phyloP scores from a whole-genome alignment of 163 green algal species.

The Prototheca wickerhamii region DNA sequence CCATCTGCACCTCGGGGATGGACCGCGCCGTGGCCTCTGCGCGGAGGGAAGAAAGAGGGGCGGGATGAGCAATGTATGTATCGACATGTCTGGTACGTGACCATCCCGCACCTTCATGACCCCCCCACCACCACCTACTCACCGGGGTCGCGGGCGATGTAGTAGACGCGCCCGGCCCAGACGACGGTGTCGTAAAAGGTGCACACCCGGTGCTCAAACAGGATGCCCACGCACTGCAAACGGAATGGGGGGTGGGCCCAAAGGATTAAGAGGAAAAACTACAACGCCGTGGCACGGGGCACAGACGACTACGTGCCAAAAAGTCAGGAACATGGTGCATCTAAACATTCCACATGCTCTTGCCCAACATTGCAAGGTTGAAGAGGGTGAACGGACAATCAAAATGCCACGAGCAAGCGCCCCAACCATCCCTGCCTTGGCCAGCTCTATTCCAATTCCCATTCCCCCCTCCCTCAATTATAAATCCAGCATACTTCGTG shows the following conservation, averaged over 20 bases:
- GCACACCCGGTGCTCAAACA: constrained; percentile 11
- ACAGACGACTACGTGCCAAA: no score
- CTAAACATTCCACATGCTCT: no score
- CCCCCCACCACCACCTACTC: neutral
- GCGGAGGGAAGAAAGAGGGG: neutral
- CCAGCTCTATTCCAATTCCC: no score
- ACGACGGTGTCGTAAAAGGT: constrained; percentile 4
- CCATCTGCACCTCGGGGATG: constrained; percentile 8
- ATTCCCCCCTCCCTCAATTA: neutral
- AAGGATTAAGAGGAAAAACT: no score
- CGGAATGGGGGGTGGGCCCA: no score
- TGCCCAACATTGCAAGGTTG: no score
- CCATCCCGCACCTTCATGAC: neutral
- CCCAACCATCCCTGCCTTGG: no score
- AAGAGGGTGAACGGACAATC: no score
- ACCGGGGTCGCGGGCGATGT: neutral
- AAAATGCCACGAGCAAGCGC: no score
- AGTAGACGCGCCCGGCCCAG: constrained; percentile 1
- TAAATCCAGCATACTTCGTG: neutral
- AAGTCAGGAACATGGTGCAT: no score
- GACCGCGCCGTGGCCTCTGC: neutral
- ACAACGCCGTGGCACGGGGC: no score
- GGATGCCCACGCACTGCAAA: constrained; percentile 3
- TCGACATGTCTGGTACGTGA: neutral
- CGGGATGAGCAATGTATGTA: neutral